Base-by-base conservation (phyloP, 768 basidiomycete genomes). In the Agrocybe praecox region DNA sequence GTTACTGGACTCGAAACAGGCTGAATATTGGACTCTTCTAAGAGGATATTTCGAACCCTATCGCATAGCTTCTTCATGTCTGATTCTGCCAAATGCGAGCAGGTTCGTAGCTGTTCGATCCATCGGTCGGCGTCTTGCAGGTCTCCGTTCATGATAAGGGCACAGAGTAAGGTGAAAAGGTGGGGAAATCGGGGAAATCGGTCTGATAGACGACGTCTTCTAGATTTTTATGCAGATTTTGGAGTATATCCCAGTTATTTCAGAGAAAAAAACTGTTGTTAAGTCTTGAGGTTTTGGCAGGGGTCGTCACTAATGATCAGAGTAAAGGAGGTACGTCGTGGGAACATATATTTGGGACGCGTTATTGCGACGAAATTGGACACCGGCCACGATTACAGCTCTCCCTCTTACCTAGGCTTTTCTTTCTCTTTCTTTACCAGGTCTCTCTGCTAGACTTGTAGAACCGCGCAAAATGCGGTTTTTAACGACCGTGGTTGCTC, bases 21-120 rank as follows among this genome's bases (percentile, higher is more conserved):
- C 68, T 98, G 95, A 55, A 98, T 96, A 69, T 98, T 99, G 53
- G 90, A 94, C 71, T 99, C 96, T 71, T 99, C 96, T 70, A 98
- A 88, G 34, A 97, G 82, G 47, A 96, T 88, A 47, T 88, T 83
- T 49, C 93, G 86, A 19, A 98, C 95, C 58, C 88, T 86, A 56
- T 94, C 85, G 79, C 96, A 98, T 48, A 99, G 86, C 43, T 88
- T 76, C 69, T 95, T 96, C 86, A 99, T 97, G 62, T 96, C 93
- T 11, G 84, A 69, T 74, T 99, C 97, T 15, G 92, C 84, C 49
- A 99, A 89, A 63, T 93, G 88, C 60, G 88, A 84, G 78, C 95
- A 97, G 62, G 83, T 74, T 76, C 87, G 87, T 57, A 98, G 87
- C 65, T 94, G 92, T 23, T 84, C 82, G 66, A 98, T 94, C 89